Evolutionary conservation across 2,329 filamentous ascomycete species (phyloP).

Genomic region (Alternaria angustiovoidea): DNA sequence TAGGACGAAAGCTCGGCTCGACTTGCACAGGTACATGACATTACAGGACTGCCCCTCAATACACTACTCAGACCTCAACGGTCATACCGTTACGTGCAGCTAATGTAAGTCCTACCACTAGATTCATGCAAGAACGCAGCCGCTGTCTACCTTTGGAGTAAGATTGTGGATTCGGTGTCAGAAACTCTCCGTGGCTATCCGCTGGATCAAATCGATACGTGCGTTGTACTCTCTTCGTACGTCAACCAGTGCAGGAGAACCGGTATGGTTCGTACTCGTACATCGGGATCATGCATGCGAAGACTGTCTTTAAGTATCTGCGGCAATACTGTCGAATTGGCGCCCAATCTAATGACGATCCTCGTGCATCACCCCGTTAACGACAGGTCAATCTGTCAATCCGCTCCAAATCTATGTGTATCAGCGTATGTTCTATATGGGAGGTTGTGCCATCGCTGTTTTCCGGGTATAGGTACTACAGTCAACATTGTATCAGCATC

Average conservation of each 20-base stretch:
- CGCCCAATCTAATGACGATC: background rate
- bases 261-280: background rate
- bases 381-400: background rate
- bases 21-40: background rate
- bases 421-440: background rate
- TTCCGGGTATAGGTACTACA: background rate
- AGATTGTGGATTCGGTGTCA: background rate
- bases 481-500: background rate
- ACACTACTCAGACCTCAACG: conserved; percentile 1
- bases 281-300: background rate
- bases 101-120: background rate
- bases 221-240: background rate
- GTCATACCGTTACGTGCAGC: conserved; percentile 7
- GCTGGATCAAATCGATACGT: background rate
- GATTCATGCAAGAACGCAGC: conserved; percentile 3
- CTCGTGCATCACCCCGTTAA: background rate
- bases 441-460: background rate
- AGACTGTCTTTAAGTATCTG: background rate
- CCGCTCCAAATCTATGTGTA: background rate
- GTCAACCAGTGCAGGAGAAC: background rate
- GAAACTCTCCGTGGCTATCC: background rate
- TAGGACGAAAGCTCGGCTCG: background rate
- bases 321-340: background rate
- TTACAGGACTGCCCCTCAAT: conserved; percentile 2
- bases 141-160: background rate